These are phyloP conservation scores for Coniochaeta sp. DNA, from an alignment of 2,329 filamentous ascomycete species.

Conservation along the genomic window DNA sequence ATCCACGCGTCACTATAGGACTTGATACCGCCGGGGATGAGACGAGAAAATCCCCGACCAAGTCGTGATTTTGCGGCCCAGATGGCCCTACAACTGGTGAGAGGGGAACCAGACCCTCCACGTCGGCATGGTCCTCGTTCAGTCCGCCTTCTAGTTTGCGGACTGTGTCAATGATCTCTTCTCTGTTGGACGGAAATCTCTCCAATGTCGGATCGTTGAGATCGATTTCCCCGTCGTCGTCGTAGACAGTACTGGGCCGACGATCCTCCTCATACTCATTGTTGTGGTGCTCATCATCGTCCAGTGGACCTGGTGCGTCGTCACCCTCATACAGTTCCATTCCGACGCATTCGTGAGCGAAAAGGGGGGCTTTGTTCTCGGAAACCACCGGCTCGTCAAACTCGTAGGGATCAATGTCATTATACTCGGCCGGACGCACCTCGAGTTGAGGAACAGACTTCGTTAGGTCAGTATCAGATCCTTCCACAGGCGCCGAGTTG, in stretches of 20 bases:
- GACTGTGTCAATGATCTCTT: conserved; percentile 36
- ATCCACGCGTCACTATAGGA: conserved; percentile 16
- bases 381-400: background rate
- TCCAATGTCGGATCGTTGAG: conserved; percentile 41
- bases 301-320: conserved; percentile 17
- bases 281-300: conserved; percentile 22
- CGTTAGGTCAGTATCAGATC: background rate
- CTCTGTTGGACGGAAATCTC: conserved; percentile 36
- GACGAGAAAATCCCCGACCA: conserved; percentile 24
- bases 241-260: conserved; percentile 3
- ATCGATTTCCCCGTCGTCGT: conserved; percentile 23
- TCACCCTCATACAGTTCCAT: conserved; percentile 19
- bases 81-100: conserved; percentile 27
- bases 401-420: background rate
- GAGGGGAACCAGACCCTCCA: conserved; percentile 24
- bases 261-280: conserved; percentile 11
- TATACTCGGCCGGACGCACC: background rate
- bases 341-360: conserved; percentile 39
- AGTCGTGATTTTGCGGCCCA: conserved; percentile 26
- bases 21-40: conserved; percentile 27
- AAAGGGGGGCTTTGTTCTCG: conserved; percentile 29
- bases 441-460: background rate
- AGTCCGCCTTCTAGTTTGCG: conserved; percentile 37
- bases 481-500: background rate
- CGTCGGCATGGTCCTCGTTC: conserved; percentile 27